Percentiles rank a stretch among this genome's conserved stretches.
Conservation (phyloP, 768 basidiomycete species). For the Kwoniella newhampshirensis region DNA sequence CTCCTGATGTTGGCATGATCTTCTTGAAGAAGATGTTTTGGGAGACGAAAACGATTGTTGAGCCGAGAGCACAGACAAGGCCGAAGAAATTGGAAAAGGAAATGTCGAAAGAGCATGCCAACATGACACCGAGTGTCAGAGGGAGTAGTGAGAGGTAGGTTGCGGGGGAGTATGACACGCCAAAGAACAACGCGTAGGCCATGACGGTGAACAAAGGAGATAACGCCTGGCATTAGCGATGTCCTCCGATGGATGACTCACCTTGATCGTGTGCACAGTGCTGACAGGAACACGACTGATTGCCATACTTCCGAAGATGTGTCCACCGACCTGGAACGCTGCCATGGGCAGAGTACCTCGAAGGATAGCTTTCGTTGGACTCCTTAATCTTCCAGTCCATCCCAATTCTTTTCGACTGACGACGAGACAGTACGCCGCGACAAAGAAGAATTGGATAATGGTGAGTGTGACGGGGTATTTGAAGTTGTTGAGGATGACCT, state of each 20-base stretch:
- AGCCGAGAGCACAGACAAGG: slow-evolving; percentile 92
- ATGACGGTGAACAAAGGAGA: slow-evolving; percentile 96
- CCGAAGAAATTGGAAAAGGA: slow-evolving; percentile 82
- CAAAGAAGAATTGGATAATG: slow-evolving; percentile 95
- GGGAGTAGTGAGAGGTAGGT: slow-evolving; percentile 95
- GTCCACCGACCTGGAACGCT: slow-evolving; percentile 93
- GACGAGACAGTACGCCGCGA: slow-evolving; percentile 79
- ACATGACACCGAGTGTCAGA: slow-evolving; percentile 92
- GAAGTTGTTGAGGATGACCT: slow-evolving; percentile 88
- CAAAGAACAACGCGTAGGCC: slow-evolving; percentile 88
- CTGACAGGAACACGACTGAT: slow-evolving; percentile 94
- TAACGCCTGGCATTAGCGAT: slow-evolving; percentile 66
- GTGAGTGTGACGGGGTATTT: slow-evolving; percentile 94
- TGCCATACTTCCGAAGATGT: slow-evolving; percentile 96
- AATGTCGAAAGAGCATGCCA: slow-evolving; percentile 90
- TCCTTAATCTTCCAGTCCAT: slow-evolving; percentile 60
- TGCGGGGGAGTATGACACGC: slow-evolving; percentile 84
- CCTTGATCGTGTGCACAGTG: slow-evolving; percentile 99
- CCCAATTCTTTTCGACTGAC: slow-evolving; percentile 59
- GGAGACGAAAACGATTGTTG: slow-evolving; percentile 92
- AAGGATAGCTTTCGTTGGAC: slow-evolving; percentile 71
- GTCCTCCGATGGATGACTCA: slow-evolving; percentile 53
- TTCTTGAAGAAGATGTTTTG: slow-evolving; percentile 99
- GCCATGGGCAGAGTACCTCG: slow-evolving; percentile 89
- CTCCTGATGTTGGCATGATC: slow-evolving; percentile 70